Evolutionary conservation across 2,329 filamentous ascomycete genomes (phyloP), one percentile per base, ranked within the genome.

Genomic region (Metarhizium rileyi): DNA sequence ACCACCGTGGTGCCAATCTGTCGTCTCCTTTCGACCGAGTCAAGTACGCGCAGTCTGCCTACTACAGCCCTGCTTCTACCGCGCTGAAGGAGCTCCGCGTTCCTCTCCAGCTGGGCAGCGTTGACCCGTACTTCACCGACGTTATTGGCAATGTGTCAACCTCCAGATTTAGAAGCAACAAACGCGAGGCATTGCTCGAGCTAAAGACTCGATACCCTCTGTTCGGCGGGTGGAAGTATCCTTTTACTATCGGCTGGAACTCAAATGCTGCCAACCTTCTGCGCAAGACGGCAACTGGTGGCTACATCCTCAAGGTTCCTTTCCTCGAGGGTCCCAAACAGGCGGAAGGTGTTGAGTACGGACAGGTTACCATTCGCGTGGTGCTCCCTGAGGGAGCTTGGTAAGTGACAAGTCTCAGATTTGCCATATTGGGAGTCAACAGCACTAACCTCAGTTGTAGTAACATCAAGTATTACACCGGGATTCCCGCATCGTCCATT

Each of bases 191-290:
- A n/a, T 72, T 85, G 40, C 78, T 98, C 26, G 90, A 96, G 68
- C 76, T 96, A 55, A 93, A 90, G 75, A 93, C 93, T 20, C 82
- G 93, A 47, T 98, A 95, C 68, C 93, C 93, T n/a, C 68, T 98
- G 23, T 98, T 96, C 61, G 93, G 93, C 52, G 90, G 88, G 53
- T 98, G 93, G 93, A 95, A 95, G 69, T 97, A 96, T 70, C 93
- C 87, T 56, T 98, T 97, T 74, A 88, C 86, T 52, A 83, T 97
- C 50, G 93, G 93, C 57, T 98, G 93, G 93, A 94, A 97, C 71
- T 84, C 87, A 47, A 82, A 95, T 57, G 76, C 94, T 26, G 81
- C 81, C 60, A 80, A 79, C 50, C 93, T 87, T 65, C 66, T 98
- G 56, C 83, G 88, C 59, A 80, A 74, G 58, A 74, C 78, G 40